Evolutionary conservation across 192 early-diverging fungal species (phyloP), one percentile per base, ranked within the genome.

Genomic region (Coemansia sp.): DNA sequence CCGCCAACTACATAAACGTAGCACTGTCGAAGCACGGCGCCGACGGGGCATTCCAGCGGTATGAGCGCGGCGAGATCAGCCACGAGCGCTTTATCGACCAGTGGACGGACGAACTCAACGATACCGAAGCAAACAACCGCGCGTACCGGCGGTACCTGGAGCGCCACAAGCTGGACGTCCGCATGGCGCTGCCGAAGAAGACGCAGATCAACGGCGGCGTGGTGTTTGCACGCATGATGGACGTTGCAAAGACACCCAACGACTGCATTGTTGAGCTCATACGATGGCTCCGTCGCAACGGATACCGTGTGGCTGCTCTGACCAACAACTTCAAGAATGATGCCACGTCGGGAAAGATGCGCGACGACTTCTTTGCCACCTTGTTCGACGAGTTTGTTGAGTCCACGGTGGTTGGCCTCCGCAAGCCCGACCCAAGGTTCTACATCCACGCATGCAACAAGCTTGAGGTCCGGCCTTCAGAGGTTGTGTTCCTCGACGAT

Each of bases 401-500:
- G 68, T 93, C 91, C 20, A 73, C 85, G 7, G 66, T 88, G 2
- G 83, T 93, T 25, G 93, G 93, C 4, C 74, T 93, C 62, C 82
- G 92, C 49, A 95, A 95, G 69, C 94, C 94, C 1, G 93, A 95
- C 65, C 88, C 87, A 2, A 77, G 71, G 28, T 84, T 94, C 53
- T 95, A 86, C 58, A 59, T 74, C 43, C 84, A 87, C 55, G 90
- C 90, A 5, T 94, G 92, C 79, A 79, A 91, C n/a, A 58, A 77
- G 20, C 71, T 92, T 15, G 86, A 85, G 10, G 85, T 95, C 23
- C 28, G 75, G 16, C 92, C 94, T 9, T 31, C 70, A 0, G 84
- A 94, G 56, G 85, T 72, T 5, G 84, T 94, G 35, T 94, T 95
- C 66, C 63, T 95, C 51, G 94, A 95, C 79, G 94, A 95, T 65